phyloP scores from a whole-genome alignment of 495 filamentous ascomycete genomes.

The Chaetomium tenue region DNA sequence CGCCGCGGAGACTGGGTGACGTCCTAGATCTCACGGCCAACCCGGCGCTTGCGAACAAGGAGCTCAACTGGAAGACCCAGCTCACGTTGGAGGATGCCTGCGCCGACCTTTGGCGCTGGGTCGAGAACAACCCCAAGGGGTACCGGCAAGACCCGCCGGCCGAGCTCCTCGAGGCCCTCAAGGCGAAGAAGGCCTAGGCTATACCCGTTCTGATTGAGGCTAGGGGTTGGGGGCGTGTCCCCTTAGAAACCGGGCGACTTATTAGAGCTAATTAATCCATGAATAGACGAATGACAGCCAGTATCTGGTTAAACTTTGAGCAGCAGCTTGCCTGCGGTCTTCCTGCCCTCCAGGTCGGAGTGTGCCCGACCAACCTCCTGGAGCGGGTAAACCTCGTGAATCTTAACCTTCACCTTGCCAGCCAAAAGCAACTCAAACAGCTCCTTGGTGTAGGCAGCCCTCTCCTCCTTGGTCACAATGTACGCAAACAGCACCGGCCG shows the following conservation, averaged over 20 bases:
- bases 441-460: conserved; percentile 66
- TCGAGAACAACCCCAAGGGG: conserved; percentile 89
- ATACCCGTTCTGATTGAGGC: background rate
- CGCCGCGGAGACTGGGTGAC: conserved; percentile 78
- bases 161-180: conserved; percentile 71
- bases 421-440: conserved; percentile 68
- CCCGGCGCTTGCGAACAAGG: conserved; percentile 77
- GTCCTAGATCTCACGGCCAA: conserved; percentile 94
- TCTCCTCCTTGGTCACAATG: conserved; percentile 72
- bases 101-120: conserved; percentile 92
- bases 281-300: background rate
- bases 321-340: conserved; percentile 78
- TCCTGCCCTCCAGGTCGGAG: conserved; percentile 75
- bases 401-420: conserved; percentile 66
- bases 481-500: conserved; percentile 75
- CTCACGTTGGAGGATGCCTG: conserved; percentile 89
- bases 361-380: conserved; percentile 74
- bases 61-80: conserved; percentile 91
- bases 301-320: conserved; percentile 39
- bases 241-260: background rate
- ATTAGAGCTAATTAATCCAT: conserved; percentile 16
- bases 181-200: conserved; percentile 41
- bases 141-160: conserved; percentile 88
- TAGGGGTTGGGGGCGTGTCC: background rate
- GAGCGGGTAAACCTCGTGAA: conserved; percentile 83